Evolutionary conservation across 371 early-diverging fungal species (phyloP).

Genomic region (Apophysomyces trapeziformis): DNA sequence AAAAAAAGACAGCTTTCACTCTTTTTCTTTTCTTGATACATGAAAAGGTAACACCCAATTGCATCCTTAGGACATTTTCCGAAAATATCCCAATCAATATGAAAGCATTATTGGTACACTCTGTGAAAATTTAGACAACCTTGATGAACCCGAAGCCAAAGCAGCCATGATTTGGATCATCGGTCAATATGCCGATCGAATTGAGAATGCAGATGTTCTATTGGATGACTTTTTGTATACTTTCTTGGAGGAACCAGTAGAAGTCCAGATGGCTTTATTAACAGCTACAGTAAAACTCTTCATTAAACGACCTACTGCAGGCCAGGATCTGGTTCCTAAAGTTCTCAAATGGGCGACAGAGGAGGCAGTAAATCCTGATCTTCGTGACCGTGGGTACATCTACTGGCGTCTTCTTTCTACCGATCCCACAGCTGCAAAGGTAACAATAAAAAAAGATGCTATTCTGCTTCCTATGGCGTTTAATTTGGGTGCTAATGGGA

Average conservation of each 20-base stretch:
- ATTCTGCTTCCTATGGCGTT: neutral
- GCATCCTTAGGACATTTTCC: slow-evolving; percentile 79
- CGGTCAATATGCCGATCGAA: slow-evolving; percentile 94
- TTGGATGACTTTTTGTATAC: slow-evolving; percentile 69
- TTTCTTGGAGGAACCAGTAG: slow-evolving; percentile 82
- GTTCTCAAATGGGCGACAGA: slow-evolving; percentile 94
- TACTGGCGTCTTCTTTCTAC: slow-evolving; percentile 97
- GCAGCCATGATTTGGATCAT: slow-evolving; percentile 95
- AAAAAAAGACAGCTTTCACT: no score
- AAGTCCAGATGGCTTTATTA: slow-evolving; percentile 90
- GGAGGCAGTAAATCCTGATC: slow-evolving; percentile 93
- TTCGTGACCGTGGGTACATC: slow-evolving; percentile 96
- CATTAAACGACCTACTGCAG: slow-evolving; percentile 86
- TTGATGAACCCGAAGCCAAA: slow-evolving; percentile 95
- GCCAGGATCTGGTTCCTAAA: slow-evolving; percentile 89
- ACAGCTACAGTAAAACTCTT: slow-evolving; percentile 96
- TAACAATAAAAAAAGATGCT: slow-evolving; percentile 11
- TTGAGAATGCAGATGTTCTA: slow-evolving; percentile 85
- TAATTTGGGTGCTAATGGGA: neutral
- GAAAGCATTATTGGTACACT: slow-evolving; percentile 86
- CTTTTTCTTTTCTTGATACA: neutral
- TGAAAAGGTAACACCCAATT: neutral
- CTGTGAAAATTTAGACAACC: slow-evolving; percentile 86
- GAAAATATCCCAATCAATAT: slow-evolving; percentile 90
- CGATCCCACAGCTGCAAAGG: slow-evolving; percentile 79